Percentiles rank a stretch among this genome's conserved stretches.
These are phyloP conservation scores for Cutaneotrichosporon dermatis DNA, from an alignment of 1,284 basidiomycete genomes.

Conservation along the genomic window DNA sequence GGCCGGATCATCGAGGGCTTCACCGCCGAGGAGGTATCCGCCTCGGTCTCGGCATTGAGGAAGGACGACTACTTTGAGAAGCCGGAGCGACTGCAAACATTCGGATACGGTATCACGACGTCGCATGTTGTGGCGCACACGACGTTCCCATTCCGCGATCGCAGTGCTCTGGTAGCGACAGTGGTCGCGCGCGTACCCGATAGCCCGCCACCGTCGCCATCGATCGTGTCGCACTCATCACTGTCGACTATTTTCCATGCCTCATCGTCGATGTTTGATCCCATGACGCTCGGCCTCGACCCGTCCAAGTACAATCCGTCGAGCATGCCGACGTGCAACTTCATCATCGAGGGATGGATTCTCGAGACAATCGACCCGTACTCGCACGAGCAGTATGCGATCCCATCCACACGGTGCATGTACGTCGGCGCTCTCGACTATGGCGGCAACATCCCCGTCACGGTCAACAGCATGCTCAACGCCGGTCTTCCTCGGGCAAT, in stretches of 20 bases:
- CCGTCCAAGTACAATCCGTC: slow-evolving; percentile 72
- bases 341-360: slow-evolving; percentile 93
- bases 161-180: slow-evolving; percentile 77
- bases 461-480: slow-evolving; percentile 85
- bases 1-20: slow-evolving; percentile 92
- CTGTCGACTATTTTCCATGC: slow-evolving; percentile 64
- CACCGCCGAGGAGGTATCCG: slow-evolving; percentile 83
- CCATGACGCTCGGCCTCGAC: slow-evolving; percentile 56
- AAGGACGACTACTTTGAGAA: slow-evolving; percentile 54
- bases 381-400: slow-evolving; percentile 87
- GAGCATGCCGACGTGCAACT: slow-evolving; percentile 67
- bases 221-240: slow-evolving; percentile 46
- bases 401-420: slow-evolving; percentile 89
- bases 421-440: slow-evolving; percentile 85
- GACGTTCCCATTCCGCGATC: slow-evolving; percentile 84
- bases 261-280: slow-evolving; percentile 66
- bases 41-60: slow-evolving; percentile 58
- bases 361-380: slow-evolving; percentile 96
- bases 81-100: slow-evolving; percentile 67
- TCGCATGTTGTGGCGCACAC: slow-evolving; percentile 55
- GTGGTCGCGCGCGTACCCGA: slow-evolving; percentile 63
- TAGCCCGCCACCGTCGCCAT: slow-evolving; percentile 48
- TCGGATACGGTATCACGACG: slow-evolving; percentile 67
- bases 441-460: slow-evolving; percentile 76
- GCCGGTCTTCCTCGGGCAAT: slow-evolving; percentile 64